Evolutionary conservation across 1,139 yeast species (phyloP).

Genomic region (Saccharomyces hybrid): DNA sequence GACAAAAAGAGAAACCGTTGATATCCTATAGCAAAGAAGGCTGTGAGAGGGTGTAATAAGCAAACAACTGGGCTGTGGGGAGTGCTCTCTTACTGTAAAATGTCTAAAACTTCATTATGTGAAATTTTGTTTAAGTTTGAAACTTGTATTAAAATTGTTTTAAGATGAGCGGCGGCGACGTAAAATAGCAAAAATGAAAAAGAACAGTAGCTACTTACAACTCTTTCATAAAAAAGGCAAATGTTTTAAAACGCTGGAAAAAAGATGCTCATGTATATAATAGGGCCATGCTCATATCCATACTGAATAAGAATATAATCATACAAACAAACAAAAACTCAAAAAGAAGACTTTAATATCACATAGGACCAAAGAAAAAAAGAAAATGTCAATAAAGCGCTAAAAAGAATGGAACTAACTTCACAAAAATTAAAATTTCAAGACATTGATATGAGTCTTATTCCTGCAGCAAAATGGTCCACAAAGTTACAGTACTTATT

Average conservation of each 20-base stretch:
- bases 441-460: conserved; percentile 16
- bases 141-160: not conserved
- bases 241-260: not conserved
- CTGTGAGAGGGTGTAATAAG: not conserved
- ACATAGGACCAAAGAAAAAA: not conserved
- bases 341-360: not conserved
- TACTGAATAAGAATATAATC: not conserved
- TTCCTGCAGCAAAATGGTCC: conserved; percentile 49
- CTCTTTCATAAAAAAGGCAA: too few relatives aligned
- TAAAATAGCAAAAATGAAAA: conserved; percentile 1
- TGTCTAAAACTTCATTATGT: too few relatives aligned
- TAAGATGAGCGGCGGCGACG: not conserved
- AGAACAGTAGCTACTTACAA: too few relatives aligned
- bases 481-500: conserved; percentile 49
- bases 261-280: not conserved
- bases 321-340: not conserved
- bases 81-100: not conserved
- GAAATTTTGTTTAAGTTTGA: not conserved
- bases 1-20: not conserved
- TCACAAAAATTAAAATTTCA: conserved; percentile 19
- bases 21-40: not conserved
- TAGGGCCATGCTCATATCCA: not conserved
- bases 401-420: conserved; percentile 23
- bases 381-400: not conserved
- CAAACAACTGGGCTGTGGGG: not conserved